Evolutionary conservation across 805 yeast species (phyloP).

Genomic region (Ogataea ganodermae): DNA sequence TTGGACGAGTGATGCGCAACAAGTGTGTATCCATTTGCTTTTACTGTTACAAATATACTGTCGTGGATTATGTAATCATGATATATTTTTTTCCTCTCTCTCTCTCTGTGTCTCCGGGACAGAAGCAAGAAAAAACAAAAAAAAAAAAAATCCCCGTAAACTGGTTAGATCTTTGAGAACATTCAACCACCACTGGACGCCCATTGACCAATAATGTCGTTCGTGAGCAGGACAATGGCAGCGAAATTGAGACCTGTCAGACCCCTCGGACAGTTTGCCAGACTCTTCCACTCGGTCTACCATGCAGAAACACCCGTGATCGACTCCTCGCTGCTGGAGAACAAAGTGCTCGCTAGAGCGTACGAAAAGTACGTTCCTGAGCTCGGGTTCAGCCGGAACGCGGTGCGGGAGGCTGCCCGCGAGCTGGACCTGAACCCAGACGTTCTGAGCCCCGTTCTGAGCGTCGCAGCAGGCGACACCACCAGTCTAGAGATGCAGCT

Average conservation of each 20-base stretch:
- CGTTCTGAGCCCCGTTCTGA: slow-evolving; percentile 42
- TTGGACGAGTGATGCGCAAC: slow-evolving; percentile 35
- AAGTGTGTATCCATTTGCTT: too few relatives aligned
- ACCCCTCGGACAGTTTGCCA: slow-evolving; percentile 12
- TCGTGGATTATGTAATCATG: background rate
- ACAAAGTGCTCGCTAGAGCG: slow-evolving; percentile 37
- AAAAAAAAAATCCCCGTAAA: too few relatives aligned
- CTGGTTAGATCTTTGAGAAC: too few relatives aligned
- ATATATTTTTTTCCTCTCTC: too few relatives aligned
- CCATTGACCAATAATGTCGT: background rate
- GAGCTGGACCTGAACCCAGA: slow-evolving; percentile 44
- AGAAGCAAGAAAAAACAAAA: too few relatives aligned
- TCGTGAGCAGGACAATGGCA: background rate
- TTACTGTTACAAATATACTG: background rate
- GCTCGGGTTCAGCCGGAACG: slow-evolving; percentile 44
- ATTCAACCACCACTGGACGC: too few relatives aligned
- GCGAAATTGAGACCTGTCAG: background rate
- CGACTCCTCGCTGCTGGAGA: slow-evolving; percentile 38
- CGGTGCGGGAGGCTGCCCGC: slow-evolving; percentile 46
- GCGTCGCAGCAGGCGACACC: slow-evolving; percentile 32
- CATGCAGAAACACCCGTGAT: slow-evolving; percentile 40
- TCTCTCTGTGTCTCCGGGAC: too few relatives aligned
- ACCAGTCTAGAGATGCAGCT: slow-evolving; percentile 43
- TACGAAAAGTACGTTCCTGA: slow-evolving; percentile 41
- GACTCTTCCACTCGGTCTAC: slow-evolving; percentile 40